These are phyloP conservation scores for Mortierella alpina DNA, from an alignment of 192 early-diverging fungal genomes.

Conservation along the genomic window DNA sequence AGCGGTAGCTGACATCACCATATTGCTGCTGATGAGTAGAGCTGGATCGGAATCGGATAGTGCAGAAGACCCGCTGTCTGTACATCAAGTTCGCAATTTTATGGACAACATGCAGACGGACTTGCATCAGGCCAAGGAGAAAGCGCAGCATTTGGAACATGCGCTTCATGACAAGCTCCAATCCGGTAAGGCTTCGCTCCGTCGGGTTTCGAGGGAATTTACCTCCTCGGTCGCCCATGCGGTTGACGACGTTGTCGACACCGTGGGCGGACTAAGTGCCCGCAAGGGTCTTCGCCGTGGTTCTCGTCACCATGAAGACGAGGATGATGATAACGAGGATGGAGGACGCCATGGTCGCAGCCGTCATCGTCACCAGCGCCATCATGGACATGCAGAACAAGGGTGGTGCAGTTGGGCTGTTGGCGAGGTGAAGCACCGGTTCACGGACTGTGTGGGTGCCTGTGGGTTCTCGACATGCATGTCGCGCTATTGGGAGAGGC, in stretches of 20 bases:
- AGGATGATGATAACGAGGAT: background rate
- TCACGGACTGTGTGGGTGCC: slow-evolving; percentile 7
- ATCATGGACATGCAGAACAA: background rate
- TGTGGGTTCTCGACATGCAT: slow-evolving; percentile 12
- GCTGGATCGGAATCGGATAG: slow-evolving; percentile 17
- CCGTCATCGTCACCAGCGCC: slow-evolving; percentile 5
- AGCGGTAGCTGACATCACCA: background rate
- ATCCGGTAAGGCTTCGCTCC: background rate
- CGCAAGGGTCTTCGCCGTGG: background rate
- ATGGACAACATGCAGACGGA: slow-evolving; percentile 27
- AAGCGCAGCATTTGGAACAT: slow-evolving; percentile 15
- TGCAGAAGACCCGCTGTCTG: slow-evolving; percentile 24
- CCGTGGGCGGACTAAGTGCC: background rate
- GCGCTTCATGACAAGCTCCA: slow-evolving; percentile 19
- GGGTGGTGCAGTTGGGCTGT: background rate
- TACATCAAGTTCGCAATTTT: slow-evolving; percentile 29
- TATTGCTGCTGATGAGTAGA: background rate
- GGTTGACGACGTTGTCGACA: slow-evolving; percentile 1
- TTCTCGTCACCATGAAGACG: background rate
- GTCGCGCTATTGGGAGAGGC: slow-evolving; percentile 12
- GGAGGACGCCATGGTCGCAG: background rate
- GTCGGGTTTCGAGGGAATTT: slow-evolving; percentile 5
- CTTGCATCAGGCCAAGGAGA: slow-evolving; percentile 13
- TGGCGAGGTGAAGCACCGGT: slow-evolving; percentile 12
- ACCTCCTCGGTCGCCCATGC: slow-evolving; percentile 3